Percentiles rank a stretch among this genome's conserved stretches.
These are phyloP conservation scores for Erodium chrysanthum DNA, from an alignment of 441 rosid species.

Conservation along the genomic window DNA sequence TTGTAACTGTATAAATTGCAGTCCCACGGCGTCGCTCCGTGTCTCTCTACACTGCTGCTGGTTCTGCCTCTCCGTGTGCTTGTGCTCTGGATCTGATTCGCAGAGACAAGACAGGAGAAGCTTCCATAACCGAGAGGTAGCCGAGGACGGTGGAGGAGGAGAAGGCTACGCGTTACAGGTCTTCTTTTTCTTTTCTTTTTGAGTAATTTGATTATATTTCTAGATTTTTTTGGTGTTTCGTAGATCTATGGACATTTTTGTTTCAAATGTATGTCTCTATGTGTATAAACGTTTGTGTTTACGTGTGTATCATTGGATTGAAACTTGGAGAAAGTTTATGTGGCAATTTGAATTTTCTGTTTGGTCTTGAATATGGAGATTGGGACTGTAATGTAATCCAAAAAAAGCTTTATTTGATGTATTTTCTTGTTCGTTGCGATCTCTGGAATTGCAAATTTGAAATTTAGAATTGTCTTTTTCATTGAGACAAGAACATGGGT, in stretches of 20 bases:
- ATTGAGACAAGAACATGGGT: background rate
- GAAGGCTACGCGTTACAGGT: background rate
- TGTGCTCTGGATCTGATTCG: background rate
- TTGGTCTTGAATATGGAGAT: too few relatives aligned
- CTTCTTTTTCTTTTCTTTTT: background rate
- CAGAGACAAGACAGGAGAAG: background rate
- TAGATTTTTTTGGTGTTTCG: background rate
- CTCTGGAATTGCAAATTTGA: background rate
- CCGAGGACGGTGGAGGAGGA: background rate
- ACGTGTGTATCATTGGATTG: background rate
- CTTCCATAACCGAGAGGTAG: slow-evolving; percentile 1
- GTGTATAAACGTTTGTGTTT: too few relatives aligned
- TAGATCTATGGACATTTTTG: background rate
- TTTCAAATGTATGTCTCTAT: background rate
- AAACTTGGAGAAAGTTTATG: too few relatives aligned
- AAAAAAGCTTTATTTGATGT: too few relatives aligned
- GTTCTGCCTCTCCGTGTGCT: background rate
- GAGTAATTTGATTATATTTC: background rate
- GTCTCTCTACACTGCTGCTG: background rate
- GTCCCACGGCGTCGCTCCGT: background rate
- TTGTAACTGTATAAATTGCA: background rate
- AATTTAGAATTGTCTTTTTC: background rate
- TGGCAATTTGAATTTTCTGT: background rate
- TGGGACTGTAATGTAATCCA: too few relatives aligned
- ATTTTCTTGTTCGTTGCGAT: background rate